Conservation (phyloP, 495 filamentous ascomycete species). For the Hypoxylon perforatum region DNA sequence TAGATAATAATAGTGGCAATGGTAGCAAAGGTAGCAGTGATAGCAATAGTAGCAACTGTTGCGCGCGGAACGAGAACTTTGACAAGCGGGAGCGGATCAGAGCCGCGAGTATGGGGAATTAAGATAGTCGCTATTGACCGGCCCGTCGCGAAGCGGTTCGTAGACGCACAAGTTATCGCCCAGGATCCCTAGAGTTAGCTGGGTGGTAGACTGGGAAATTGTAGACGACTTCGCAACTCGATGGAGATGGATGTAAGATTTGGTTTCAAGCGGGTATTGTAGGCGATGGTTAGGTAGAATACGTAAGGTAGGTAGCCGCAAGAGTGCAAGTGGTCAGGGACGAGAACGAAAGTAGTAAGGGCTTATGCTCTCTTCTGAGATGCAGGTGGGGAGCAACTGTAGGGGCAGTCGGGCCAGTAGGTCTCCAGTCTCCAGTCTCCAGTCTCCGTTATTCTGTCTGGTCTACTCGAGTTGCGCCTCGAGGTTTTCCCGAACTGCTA, state of each 20-base stretch:
- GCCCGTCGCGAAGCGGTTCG: slow-evolving; percentile 40
- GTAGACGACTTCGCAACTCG: neutral
- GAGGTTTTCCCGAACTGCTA: slow-evolving; percentile 43
- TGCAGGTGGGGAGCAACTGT: slow-evolving; percentile 29
- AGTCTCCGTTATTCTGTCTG: slow-evolving; percentile 19
- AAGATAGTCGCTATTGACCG: slow-evolving; percentile 43
- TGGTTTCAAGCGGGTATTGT: slow-evolving; percentile 14
- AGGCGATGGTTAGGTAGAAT: slow-evolving; percentile 21
- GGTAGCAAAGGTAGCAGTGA: too few species aligned
- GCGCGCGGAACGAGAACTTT: slow-evolving; percentile 24
- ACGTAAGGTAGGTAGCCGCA: slow-evolving; percentile 20
- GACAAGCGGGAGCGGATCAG: slow-evolving; percentile 35
- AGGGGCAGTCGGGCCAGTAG: slow-evolving; percentile 18
- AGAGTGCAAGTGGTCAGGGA: slow-evolving; percentile 20
- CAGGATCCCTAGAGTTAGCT: neutral
- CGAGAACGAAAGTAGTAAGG: slow-evolving; percentile 25
- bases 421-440: too few species aligned
- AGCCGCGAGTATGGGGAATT: slow-evolving; percentile 44
- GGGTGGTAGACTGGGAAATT: too few species aligned
- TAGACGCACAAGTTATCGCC: slow-evolving; percentile 31
- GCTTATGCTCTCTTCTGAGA: slow-evolving; percentile 6
- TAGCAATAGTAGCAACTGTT: slow-evolving; percentile 6
- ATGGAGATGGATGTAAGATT: slow-evolving; percentile 29
- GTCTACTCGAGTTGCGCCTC: slow-evolving; percentile 39
- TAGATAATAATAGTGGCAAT: neutral